These are phyloP conservation scores for Russula ochroleuca DNA, from an alignment of 768 basidiomycete species.

Conservation along the genomic window DNA sequence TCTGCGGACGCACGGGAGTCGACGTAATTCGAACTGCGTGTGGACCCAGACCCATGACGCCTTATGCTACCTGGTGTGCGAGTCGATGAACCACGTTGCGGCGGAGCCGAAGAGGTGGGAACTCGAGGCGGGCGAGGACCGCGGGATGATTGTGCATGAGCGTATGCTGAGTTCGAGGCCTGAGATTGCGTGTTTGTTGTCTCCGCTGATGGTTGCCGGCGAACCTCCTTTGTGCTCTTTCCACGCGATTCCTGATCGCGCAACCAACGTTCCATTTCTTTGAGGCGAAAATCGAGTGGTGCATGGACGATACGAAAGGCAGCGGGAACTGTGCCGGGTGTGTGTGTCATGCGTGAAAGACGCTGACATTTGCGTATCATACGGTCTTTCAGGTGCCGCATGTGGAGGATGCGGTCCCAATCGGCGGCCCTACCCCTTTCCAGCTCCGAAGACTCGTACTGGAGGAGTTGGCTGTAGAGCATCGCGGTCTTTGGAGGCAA, in stretches of 20 bases:
- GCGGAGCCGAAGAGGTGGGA: constrained; percentile 5
- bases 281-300: constrained; percentile 66
- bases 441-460: constrained; percentile 58
- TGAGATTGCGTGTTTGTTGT: constrained; percentile 30
- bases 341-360: constrained; percentile 46
- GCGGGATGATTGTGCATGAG: constrained; percentile 14
- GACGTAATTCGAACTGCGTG: constrained; percentile 26
- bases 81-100: constrained; percentile 9
- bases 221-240: constrained; percentile 22
- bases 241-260: constrained; percentile 40
- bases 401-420: constrained; percentile 68
- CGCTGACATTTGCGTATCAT: constrained; percentile 78
- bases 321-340: constrained; percentile 37
- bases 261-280: constrained; percentile 79
- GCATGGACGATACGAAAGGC: constrained; percentile 65
- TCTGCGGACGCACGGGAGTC: constrained; percentile 21
- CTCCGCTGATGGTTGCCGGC: constrained; percentile 39
- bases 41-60: constrained; percentile 22
- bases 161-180: constrained; percentile 24
- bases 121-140: constrained; percentile 2
- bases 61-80: constrained; percentile 8
- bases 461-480: constrained; percentile 62
- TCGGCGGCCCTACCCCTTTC: constrained; percentile 50
- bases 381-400: constrained; percentile 74
- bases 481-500: constrained; percentile 62